phyloP scores from a whole-genome alignment of 1,139 yeast genomes.

The Blastobotrys serpentis region DNA sequence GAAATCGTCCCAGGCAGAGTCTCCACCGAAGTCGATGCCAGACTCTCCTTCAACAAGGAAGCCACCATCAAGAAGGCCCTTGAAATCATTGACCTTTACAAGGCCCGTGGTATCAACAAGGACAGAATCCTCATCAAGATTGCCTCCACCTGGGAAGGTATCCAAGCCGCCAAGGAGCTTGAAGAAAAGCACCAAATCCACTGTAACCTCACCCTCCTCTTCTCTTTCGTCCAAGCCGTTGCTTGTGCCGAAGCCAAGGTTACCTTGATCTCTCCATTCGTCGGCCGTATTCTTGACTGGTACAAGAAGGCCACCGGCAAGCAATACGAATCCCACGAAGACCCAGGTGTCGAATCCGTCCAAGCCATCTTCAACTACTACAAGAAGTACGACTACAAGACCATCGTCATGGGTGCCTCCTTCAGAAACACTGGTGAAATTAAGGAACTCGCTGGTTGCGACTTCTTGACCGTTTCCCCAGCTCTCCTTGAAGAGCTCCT shows the following conservation, averaged over 20 bases:
- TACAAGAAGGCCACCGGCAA: slow-evolving; percentile 93
- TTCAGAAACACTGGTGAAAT: slow-evolving; percentile 98
- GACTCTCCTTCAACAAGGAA: slow-evolving; percentile 91
- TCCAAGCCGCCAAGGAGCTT: slow-evolving; percentile 95
- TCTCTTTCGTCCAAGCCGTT: slow-evolving; percentile 96
- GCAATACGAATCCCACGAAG: slow-evolving; percentile 72
- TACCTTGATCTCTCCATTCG: slow-evolving; percentile 96
- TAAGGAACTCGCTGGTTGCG: slow-evolving; percentile 96
- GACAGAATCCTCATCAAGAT: slow-evolving; percentile 93
- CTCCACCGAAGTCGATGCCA: slow-evolving; percentile 98
- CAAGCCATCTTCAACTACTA: slow-evolving; percentile 90
- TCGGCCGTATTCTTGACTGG: slow-evolving; percentile 99
- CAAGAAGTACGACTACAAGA: slow-evolving; percentile 93
- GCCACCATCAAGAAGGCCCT: slow-evolving; percentile 92
- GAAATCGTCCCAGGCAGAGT: slow-evolving; percentile 98
- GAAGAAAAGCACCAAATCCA: slow-evolving; percentile 89
- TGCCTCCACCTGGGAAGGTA: slow-evolving; percentile 99
- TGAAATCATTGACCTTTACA: slow-evolving; percentile 79
- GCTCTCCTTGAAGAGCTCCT: slow-evolving; percentile 83
- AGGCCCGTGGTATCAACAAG: slow-evolving; percentile 77
- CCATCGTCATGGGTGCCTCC: slow-evolving; percentile 99
- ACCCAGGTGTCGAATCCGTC: slow-evolving; percentile 96
- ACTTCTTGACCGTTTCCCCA: slow-evolving; percentile 94
- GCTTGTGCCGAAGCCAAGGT: slow-evolving; percentile 98
- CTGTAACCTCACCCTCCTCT: slow-evolving; percentile 91